phyloP scores from a whole-genome alignment of 176 grass and related monocot genomes.

The Melocanna baccifera region DNA sequence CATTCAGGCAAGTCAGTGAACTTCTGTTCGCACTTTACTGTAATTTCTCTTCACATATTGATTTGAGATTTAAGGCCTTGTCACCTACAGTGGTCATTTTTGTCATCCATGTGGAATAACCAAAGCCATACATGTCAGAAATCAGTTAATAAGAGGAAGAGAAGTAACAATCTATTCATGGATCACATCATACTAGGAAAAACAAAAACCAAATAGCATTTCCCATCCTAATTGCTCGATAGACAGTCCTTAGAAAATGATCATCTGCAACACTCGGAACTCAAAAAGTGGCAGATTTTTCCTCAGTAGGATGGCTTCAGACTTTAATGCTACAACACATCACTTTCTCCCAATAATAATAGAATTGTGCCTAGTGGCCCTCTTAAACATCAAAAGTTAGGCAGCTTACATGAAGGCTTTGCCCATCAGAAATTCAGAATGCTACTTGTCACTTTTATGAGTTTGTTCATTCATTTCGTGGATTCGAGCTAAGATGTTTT shows the following conservation, averaged over 20 bases:
- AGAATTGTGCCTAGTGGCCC: background rate
- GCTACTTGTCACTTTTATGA: background rate
- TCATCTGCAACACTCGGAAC: background rate
- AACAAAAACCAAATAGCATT: slow-evolving; percentile 24
- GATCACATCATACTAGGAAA: slow-evolving; percentile 9
- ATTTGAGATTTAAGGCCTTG: slow-evolving; percentile 21
- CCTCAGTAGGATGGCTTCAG: background rate
- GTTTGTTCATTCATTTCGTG: background rate
- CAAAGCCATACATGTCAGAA: background rate
- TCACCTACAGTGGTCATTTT: background rate
- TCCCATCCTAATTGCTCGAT: background rate
- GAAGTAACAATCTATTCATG: background rate
- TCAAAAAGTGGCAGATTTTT: slow-evolving; percentile 5
- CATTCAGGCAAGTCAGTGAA: background rate
- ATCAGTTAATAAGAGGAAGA: slow-evolving; percentile 6
- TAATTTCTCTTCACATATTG: background rate
- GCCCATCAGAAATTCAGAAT: background rate
- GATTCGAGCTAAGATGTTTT: background rate
- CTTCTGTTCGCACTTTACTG: background rate
- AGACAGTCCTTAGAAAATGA: background rate
- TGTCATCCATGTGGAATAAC: slow-evolving; percentile 5
- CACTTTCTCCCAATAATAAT: background rate
- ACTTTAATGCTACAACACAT: background rate
- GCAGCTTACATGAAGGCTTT: background rate
- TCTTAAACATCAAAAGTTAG: slow-evolving; percentile 23